Evolutionary conservation across 129 eudicot genomes (phyloP), one percentile per base, ranked within the genome.

Genomic region (carrot (Daucus carota)): DNA sequence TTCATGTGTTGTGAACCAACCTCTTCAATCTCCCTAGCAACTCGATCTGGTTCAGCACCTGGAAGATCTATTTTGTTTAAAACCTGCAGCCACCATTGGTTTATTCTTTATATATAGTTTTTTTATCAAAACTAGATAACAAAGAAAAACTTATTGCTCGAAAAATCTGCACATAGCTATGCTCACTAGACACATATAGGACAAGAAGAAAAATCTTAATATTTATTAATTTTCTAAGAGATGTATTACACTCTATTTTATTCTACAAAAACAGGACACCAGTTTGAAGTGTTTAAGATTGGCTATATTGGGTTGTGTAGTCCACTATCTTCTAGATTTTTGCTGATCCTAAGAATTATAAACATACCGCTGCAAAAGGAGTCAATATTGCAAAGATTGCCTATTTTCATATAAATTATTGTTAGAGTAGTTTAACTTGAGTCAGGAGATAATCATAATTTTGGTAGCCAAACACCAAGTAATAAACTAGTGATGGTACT

Each of bases 31-130:
- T 94, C 99, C 83, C 82, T 86, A 73, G 83, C 76, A 81, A 94
- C 97, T 77, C 96, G 97, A 38, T 80, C 88, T 44, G 99, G 97
- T 74, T 91, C 99, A 12, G 99, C 99, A 77, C 99, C 97, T 78
- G 99, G 99, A 86, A 94, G 93, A 78, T 94, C 99, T 78, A 94
- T 91, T 82, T 94, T 94, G 88, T 94, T 94, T 78, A 94, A 75
- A 81, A 94, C 98, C 98, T 93, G 91, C 76, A 75, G 74, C 50
- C 60, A 63, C 73, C 59, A 44, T 22, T 32, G 57, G 73, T 34
- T 38, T 68, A 59, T 36, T 38, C 70, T 70, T 32, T 73, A 22
- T 22, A 54, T 14, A 11, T 31, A 17, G 47, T 12, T 34, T 26
- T 5, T 54, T 32, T 9, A 42, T 71, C 28, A 72, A 31, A 17